These are phyloP conservation scores for Ananas comosus DNA, from an alignment of 176 grass and related monocot species.

Conservation along the genomic window DNA sequence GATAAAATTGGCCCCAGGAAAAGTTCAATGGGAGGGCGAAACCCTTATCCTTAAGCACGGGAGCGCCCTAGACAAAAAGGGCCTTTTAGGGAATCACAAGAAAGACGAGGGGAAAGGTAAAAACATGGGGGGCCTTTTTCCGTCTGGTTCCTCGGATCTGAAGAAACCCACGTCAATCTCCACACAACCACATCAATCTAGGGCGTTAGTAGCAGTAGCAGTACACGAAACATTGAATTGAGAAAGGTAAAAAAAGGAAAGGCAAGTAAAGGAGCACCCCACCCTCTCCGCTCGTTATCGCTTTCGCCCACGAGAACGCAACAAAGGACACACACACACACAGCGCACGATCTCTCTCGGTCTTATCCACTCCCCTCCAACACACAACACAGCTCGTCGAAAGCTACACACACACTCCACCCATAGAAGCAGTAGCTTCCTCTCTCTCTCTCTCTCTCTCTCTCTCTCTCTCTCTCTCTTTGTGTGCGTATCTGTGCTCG, in stretches of 20 bases:
- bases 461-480: too few species aligned
- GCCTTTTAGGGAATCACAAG: background rate
- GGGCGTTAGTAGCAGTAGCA: background rate
- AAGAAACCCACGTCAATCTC: slow-evolving; percentile 4
- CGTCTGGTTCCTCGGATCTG: slow-evolving; percentile 1
- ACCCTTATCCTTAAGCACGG: slow-evolving; percentile 1
- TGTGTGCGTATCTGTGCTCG: too few species aligned
- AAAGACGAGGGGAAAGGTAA: background rate
- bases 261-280: background rate
- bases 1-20: background rate
- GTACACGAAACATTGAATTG: background rate
- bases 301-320: too few species aligned
- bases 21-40: background rate
- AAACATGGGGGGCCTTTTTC: background rate
- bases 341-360: too few species aligned
- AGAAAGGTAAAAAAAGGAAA: background rate
- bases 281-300: too few species aligned
- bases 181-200: background rate
- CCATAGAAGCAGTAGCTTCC: too few species aligned
- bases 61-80: background rate
- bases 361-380: too few species aligned
- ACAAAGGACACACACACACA: too few species aligned
- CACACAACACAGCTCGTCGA: too few species aligned
- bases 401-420: too few species aligned
- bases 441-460: too few species aligned